These are phyloP conservation scores for Xylaria sp. DNA, from an alignment of 495 filamentous ascomycete genomes.

Conservation along the genomic window DNA sequence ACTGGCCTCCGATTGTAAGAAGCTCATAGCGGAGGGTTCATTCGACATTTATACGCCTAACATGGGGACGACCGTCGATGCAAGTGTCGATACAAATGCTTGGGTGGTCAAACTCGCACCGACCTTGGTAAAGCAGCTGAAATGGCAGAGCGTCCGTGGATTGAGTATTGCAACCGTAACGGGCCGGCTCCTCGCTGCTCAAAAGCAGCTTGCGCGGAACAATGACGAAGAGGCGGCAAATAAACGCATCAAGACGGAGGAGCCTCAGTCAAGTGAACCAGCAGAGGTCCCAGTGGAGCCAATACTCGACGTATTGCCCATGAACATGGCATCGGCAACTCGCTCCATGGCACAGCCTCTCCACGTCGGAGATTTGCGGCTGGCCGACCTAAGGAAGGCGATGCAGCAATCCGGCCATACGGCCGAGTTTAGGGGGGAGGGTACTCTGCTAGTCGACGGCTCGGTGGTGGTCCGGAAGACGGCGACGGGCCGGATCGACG, in stretches of 20 bases:
- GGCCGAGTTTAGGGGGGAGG: conserved; percentile 93
- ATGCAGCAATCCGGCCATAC: conserved; percentile 83
- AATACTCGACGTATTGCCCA: conserved; percentile 77
- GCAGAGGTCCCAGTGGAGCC: conserved; percentile 51
- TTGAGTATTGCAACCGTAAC: conserved; percentile 89
- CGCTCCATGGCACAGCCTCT: conserved; percentile 83
- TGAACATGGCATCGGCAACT: conserved; percentile 76
- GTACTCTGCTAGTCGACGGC: conserved; percentile 87
- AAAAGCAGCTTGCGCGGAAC: conserved; percentile 47
- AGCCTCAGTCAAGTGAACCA: conserved; percentile 42
- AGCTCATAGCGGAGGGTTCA: conserved; percentile 64
- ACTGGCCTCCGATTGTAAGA: conserved; percentile 81
- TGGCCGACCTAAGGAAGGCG: conserved; percentile 85
- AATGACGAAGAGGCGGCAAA: conserved; percentile 54
- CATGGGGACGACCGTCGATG: conserved; percentile 75
- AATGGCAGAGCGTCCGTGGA: conserved; percentile 92
- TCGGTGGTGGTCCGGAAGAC: conserved; percentile 88
- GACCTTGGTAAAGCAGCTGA: conserved; percentile 77
- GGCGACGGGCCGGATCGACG: conserved; percentile 83
- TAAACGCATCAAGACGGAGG: conserved; percentile 74
- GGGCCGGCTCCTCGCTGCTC: conserved; percentile 59
- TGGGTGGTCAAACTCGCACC: conserved; percentile 93
- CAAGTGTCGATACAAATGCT: conserved; percentile 96
- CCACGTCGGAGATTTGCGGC: conserved; percentile 90
- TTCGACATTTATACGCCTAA: conserved; percentile 80